Base-by-base conservation (phyloP, 1,284 basidiomycete species). In the Moesziomyces aphidis region DNA sequence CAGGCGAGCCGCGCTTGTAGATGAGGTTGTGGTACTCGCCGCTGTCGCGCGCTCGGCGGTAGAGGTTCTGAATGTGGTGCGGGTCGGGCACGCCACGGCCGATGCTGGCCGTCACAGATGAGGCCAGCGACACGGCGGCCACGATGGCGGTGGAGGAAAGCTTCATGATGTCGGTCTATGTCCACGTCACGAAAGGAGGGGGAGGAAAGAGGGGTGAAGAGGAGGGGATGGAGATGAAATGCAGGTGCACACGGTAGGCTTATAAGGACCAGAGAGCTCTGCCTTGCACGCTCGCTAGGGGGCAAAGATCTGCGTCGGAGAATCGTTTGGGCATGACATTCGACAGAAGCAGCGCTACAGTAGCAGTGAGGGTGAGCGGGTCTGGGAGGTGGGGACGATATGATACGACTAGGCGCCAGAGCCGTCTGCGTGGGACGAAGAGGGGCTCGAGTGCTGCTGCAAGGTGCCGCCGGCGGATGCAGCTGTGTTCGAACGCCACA, bases 51-150 rank as follows among this genome's bases (percentile, higher is more conserved):
- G 62, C 60, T 5, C 73, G 67, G 19, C 48, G 45, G 61, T 75
- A 75, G 47, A 75, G 68, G 63, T 67, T 59, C 50, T 70, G 63
- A 11, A 74, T 61, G 50, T 53, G 39, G 42, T 70, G 56, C 43
- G 49, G 53, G 44, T 77, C 72, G 21, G 77, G 72, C 5, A 78
- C 68, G 46, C 77, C 77, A 21, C 67, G 64, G n/a, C 77, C 77
- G 31, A 78, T 78, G 72, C 63, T 68, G 54, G 75, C 75, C 11
- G 57, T 47, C 51, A 64, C 75, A 15, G 71, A 24, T 17, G 66
- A 62, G 60, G 66, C 66, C 44, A 74, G 62, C 46, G 66, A 55
- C n/a, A 69, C 36, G 5, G 66, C 72, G 4, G 66, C 72, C 39
- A 70, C 59, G 45, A 74, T 24, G 50, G 72, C 63, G 22, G 72